Evolutionary conservation across 345 rosid genomes (phyloP).

Genomic region (Bruguiera gymnorhiza): DNA sequence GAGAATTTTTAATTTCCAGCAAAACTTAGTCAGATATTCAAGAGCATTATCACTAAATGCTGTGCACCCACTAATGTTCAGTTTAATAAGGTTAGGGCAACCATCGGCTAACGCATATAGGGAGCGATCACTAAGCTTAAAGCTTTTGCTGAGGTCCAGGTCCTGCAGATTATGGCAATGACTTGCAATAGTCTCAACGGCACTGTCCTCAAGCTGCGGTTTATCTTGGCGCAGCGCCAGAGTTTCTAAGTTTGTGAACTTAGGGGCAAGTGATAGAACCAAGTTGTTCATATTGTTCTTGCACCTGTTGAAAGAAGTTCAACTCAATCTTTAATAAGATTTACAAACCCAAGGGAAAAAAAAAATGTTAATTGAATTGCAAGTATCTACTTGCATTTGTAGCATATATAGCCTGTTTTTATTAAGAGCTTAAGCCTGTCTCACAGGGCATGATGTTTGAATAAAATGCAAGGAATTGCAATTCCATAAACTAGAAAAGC

Average conservation of each 20-base stretch:
- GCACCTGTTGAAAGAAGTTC: slow-evolving; percentile 49
- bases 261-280: slow-evolving; percentile 81
- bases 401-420: too few relatives aligned
- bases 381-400: too few relatives aligned
- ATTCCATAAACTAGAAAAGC: too few relatives aligned
- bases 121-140: slow-evolving; percentile 70
- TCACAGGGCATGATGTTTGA: too few relatives aligned
- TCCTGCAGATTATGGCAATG: slow-evolving; percentile 78
- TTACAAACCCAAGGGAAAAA: background rate
- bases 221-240: slow-evolving; percentile 79
- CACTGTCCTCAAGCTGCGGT: slow-evolving; percentile 80
- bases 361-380: too few relatives aligned
- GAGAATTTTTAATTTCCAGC: slow-evolving; percentile 56
- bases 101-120: slow-evolving; percentile 73
- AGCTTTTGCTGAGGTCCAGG: slow-evolving; percentile 96
- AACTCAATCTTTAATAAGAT: background rate
- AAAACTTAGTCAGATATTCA: slow-evolving; percentile 52
- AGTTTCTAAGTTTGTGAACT: slow-evolving; percentile 66
- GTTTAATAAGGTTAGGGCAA: slow-evolving; percentile 71
- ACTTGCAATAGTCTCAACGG: slow-evolving; percentile 71
- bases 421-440: too few relatives aligned
- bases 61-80: slow-evolving; percentile 89
- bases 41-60: slow-evolving; percentile 66
- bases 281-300: slow-evolving; percentile 74
- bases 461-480: too few relatives aligned